Evolutionary conservation across 495 filamentous ascomycete genomes (phyloP).

Genomic region (Tuber umbilicatum): DNA sequence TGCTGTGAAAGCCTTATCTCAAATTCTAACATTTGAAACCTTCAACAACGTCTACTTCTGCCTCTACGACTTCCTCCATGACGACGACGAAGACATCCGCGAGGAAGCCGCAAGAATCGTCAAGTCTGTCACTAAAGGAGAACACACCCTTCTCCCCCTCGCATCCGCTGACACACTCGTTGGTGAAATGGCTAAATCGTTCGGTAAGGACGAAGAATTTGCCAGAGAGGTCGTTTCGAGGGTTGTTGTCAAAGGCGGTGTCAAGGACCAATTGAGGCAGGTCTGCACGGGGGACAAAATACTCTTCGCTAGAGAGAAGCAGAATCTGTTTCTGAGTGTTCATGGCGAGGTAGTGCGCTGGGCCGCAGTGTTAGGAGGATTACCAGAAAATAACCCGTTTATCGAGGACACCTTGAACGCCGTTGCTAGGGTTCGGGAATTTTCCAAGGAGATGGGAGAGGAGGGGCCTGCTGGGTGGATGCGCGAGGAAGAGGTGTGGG

Average conservation of each 20-base stretch:
- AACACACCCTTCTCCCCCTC: constrained; percentile 43
- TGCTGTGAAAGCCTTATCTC: constrained; percentile 22
- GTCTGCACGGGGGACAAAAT: constrained; percentile 59
- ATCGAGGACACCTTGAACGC: constrained; percentile 29
- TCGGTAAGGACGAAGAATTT: not conserved
- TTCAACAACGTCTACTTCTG: constrained; percentile 46
- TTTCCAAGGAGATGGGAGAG: constrained; percentile 9
- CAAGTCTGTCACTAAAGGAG: constrained; percentile 42
- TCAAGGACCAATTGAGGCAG: constrained; percentile 48
- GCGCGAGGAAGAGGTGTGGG: constrained; percentile 26
- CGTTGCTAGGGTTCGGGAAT: constrained; percentile 9
- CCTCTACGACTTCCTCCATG: constrained; percentile 62
- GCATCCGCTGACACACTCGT: constrained; percentile 43
- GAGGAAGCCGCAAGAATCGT: constrained; percentile 54
- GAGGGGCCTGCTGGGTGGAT: constrained; percentile 29
- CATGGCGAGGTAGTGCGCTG: constrained; percentile 63
- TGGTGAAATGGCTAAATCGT: constrained; percentile 32
- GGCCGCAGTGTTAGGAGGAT: constrained; percentile 49
- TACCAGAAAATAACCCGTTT: constrained; percentile 42
- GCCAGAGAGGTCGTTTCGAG: constrained; percentile 24
- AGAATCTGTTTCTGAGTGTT: constrained; percentile 81
- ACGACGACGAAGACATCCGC: constrained; percentile 86
- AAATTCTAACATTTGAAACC: constrained; percentile 12
- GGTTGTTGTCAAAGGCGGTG: constrained; percentile 42
- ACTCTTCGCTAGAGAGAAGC: constrained; percentile 80